These are phyloP conservation scores for Coemansia sp. DNA, from an alignment of 192 early-diverging fungal genomes.

Conservation along the genomic window DNA sequence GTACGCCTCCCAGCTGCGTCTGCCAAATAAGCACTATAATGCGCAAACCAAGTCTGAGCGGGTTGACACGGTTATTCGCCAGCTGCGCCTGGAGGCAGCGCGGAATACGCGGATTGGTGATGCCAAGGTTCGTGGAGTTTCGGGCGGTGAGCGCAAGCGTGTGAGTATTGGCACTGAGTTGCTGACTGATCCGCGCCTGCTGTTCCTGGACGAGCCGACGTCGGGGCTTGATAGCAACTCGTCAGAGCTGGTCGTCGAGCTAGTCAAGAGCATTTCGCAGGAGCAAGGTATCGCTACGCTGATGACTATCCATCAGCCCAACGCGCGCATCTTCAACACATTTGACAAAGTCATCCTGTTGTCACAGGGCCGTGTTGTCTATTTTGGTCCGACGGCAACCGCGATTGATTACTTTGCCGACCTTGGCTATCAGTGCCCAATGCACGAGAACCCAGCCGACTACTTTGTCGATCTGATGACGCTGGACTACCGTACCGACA, in stretches of 20 bases:
- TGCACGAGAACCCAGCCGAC: slow-evolving; percentile 73
- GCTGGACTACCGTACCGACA: slow-evolving; percentile 54
- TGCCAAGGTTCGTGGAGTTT: slow-evolving; percentile 51
- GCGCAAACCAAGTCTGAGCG: slow-evolving; percentile 54
- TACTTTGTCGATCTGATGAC: slow-evolving; percentile 66
- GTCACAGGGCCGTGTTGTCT: slow-evolving; percentile 63
- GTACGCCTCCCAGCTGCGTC: slow-evolving; percentile 73
- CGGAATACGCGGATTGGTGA: slow-evolving; percentile 60
- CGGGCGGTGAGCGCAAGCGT: slow-evolving; percentile 60
- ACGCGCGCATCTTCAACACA: slow-evolving; percentile 73
- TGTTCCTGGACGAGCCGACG: slow-evolving; percentile 61
- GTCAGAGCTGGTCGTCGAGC: slow-evolving; percentile 63
- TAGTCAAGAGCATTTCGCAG: slow-evolving; percentile 61
- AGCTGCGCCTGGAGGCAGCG: slow-evolving; percentile 64
- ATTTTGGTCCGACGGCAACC: slow-evolving; percentile 55
- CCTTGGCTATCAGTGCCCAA: slow-evolving; percentile 63
- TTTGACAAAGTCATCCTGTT: slow-evolving; percentile 83
- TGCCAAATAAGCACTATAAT: slow-evolving; percentile 59
- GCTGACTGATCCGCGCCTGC: slow-evolving; percentile 57
- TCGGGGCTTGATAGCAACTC: slow-evolving; percentile 74
- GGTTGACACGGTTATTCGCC: slow-evolving; percentile 65
- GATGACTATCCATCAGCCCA: slow-evolving; percentile 90
- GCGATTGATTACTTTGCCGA: slow-evolving; percentile 54
- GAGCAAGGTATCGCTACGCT: slow-evolving; percentile 68
- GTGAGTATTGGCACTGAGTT: slow-evolving; percentile 55